A percentile compares a stretch with the other conserved stretches of the same genome.
phyloP scores from a whole-genome alignment of 495 filamentous ascomycete species.

The Thermothielavioides terrestris region DNA sequence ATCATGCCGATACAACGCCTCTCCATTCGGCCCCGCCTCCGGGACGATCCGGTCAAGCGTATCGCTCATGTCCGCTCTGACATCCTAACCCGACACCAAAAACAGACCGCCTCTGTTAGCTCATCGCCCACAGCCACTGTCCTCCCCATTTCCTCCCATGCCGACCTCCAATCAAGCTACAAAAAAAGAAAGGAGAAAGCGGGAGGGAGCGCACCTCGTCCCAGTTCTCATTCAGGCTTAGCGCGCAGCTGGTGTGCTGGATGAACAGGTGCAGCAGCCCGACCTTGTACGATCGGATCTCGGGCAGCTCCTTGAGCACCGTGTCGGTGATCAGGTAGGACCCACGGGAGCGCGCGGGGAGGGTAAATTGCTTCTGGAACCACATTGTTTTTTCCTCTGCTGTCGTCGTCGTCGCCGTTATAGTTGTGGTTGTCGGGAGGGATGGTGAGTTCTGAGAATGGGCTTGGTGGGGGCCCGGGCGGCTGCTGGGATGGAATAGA shows the following conservation, averaged over 20 bases:
- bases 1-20: constrained; percentile 77
- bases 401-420: constrained; percentile 10
- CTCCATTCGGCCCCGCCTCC: constrained; percentile 51
- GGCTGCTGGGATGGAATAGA: constrained; percentile 15
- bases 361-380: constrained; percentile 70
- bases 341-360: constrained; percentile 66
- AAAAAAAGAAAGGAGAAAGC: constrained; percentile 31
- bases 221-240: constrained; percentile 92
- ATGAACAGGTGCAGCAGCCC: constrained; percentile 84
- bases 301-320: constrained; percentile 58
- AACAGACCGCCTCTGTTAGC: too few species aligned
- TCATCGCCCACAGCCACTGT: too few species aligned
- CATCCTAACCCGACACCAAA: too few species aligned
- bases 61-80: constrained; percentile 80
- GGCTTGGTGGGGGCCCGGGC: too few species aligned
- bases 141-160: too few species aligned
- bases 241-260: constrained; percentile 81
- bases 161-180: neutral
- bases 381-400: constrained; percentile 47
- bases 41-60: constrained; percentile 82
- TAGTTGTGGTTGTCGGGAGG: neutral
- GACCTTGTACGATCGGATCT: constrained; percentile 69
- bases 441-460: too few species aligned
- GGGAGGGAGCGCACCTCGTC: constrained; percentile 46
- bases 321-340: constrained; percentile 81